Percentiles rank a stretch among this genome's conserved stretches.
phyloP scores from a whole-genome alignment of 441 rosid species.

The Pelargonium myrrhifolium region DNA sequence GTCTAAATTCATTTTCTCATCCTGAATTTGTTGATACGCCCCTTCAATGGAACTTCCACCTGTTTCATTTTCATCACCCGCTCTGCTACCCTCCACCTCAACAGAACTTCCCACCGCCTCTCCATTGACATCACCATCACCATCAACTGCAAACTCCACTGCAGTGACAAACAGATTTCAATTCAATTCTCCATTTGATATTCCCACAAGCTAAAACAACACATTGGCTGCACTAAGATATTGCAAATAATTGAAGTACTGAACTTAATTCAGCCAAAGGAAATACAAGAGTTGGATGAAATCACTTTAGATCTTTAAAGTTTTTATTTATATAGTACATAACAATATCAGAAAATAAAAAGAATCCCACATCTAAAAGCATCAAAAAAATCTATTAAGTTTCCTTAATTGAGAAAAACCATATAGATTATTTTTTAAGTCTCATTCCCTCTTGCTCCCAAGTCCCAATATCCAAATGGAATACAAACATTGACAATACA shows the following conservation, averaged over 20 bases:
- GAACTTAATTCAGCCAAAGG: not conserved
- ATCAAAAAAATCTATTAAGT: too few species aligned
- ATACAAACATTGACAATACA: too few species aligned
- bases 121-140: constrained; percentile 26
- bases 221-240: not conserved
- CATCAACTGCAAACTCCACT: not conserved
- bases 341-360: too few species aligned
- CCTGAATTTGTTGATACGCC: constrained; percentile 37
- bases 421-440: too few species aligned
- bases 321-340: too few species aligned
- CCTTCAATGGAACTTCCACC: constrained; percentile 45
- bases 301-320: too few species aligned
- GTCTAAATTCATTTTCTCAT: constrained; percentile 44
- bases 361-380: too few species aligned
- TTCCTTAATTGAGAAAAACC: too few species aligned
- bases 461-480: too few species aligned
- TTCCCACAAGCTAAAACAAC: too few species aligned
- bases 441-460: too few species aligned
- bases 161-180: not conserved
- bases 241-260: not conserved
- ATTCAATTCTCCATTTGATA: not conserved
- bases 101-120: constrained; percentile 33
- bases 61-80: constrained; percentile 43
- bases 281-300: too few species aligned
- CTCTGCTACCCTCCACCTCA: constrained; percentile 35